These are phyloP conservation scores for Arthrobotrys conoides DNA, from an alignment of 2,329 filamentous ascomycete species.

Conservation along the genomic window DNA sequence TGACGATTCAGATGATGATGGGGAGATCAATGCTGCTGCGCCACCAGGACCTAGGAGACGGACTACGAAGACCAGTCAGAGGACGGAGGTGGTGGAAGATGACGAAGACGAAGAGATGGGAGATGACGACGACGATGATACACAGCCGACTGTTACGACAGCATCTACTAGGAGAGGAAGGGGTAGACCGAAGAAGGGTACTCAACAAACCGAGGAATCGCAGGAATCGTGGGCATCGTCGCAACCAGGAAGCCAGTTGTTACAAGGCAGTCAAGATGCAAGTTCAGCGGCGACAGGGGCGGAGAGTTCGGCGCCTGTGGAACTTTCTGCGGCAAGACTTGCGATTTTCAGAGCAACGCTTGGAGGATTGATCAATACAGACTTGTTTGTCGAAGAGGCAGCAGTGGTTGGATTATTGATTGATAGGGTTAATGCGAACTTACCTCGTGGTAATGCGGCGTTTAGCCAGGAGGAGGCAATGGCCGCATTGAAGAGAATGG, in stretches of 20 bases:
- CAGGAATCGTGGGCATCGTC: conserved; percentile 68
- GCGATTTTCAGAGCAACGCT: conserved; percentile 83
- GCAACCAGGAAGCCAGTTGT: conserved; percentile 64
- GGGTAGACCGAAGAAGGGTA: conserved; percentile 27
- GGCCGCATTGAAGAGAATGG: conserved; percentile 83
- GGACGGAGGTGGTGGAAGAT: conserved; percentile 66
- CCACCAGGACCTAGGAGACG: conserved; percentile 69
- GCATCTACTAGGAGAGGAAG: conserved; percentile 28
- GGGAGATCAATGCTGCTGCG: conserved; percentile 70
- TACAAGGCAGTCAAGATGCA: conserved; percentile 63
- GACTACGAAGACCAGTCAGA: conserved; percentile 69
- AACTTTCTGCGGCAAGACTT: conserved; percentile 76
- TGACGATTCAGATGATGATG: conserved; percentile 69
- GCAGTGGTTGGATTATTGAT: conserved; percentile 82
- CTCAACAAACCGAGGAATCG: conserved; percentile 63
- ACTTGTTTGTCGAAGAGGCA: conserved; percentile 88
- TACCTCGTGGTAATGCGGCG: conserved; percentile 70
- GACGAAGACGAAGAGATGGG: conserved; percentile 65
- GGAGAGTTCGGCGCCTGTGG: conserved; percentile 53
- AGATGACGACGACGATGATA: conserved; percentile 66
- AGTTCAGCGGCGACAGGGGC: conserved; percentile 42
- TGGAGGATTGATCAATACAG: conserved; percentile 84
- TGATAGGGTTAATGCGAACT: conserved; percentile 80
- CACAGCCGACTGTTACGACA: conserved; percentile 65
- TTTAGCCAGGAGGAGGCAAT: conserved; percentile 82